Conservation (phyloP, 352 stramenopile species). For the Phytophthora fragariae region DNA sequence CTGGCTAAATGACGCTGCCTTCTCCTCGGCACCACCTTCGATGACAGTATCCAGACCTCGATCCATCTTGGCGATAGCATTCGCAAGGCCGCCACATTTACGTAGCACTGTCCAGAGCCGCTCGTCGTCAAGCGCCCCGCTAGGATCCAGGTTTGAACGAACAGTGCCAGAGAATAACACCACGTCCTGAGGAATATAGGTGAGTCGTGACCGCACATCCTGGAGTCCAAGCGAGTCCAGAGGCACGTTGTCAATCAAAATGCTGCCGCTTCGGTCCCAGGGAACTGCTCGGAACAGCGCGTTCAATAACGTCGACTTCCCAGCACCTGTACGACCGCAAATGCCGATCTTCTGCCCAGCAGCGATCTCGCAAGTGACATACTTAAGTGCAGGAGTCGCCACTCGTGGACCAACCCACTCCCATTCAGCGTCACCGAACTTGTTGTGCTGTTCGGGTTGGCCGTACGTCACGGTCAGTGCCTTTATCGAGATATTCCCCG, state of each 20-base stretch:
- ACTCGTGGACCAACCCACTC: slow-evolving; percentile 29
- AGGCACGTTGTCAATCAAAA: slow-evolving; percentile 81
- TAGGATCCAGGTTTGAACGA: slow-evolving; percentile 88
- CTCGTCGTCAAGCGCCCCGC: slow-evolving; percentile 45
- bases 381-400: slow-evolving; percentile 47
- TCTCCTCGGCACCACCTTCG: slow-evolving; percentile 45
- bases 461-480: slow-evolving; percentile 57
- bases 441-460: slow-evolving; percentile 15
- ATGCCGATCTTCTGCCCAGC: slow-evolving; percentile 81
- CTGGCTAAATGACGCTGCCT: slow-evolving; percentile 64
- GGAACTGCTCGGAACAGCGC: slow-evolving; percentile 78
- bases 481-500: slow-evolving; percentile 59
- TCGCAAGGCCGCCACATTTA: slow-evolving; percentile 56
- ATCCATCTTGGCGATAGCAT: slow-evolving; percentile 50
- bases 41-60: slow-evolving; percentile 62
- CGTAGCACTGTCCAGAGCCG: slow-evolving; percentile 66
- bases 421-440: slow-evolving; percentile 28
- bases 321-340: slow-evolving; percentile 89
- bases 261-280: slow-evolving; percentile 55
- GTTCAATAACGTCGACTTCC: slow-evolving; percentile 91
- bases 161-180: slow-evolving; percentile 87
- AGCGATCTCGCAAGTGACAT: slow-evolving; percentile 56
- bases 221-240: slow-evolving; percentile 66
- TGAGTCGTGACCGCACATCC: slow-evolving; percentile 71
- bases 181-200: slow-evolving; percentile 87